phyloP scores from a whole-genome alignment of 306 rosid genomes.

The Vigna radiata region DNA sequence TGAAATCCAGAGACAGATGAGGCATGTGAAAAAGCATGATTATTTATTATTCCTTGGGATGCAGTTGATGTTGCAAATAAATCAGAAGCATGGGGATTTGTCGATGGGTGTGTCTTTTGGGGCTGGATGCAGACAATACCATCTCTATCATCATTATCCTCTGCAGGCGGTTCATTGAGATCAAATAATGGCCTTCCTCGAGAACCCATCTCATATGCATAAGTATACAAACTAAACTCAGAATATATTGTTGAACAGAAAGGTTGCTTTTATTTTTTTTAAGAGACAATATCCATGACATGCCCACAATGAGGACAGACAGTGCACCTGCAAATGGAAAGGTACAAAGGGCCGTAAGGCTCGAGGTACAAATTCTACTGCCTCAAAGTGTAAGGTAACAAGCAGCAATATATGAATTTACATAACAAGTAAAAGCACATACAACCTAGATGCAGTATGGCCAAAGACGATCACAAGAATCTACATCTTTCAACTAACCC shows the following conservation, averaged over 20 bases:
- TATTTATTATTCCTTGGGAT: conserved; percentile 69
- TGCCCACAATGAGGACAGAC: conserved; percentile 46
- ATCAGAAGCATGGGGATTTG: conserved; percentile 62
- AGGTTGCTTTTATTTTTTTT: conserved; percentile 46
- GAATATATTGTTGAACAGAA: conserved; percentile 39
- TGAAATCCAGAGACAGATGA: conserved; percentile 92
- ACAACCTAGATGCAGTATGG: background rate
- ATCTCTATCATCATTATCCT: conserved; percentile 78
- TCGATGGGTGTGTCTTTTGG: conserved; percentile 71
- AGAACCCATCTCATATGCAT: conserved; percentile 95
- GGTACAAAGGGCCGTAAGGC: background rate
- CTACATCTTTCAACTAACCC: background rate
- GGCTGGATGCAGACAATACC: conserved; percentile 60
- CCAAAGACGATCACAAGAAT: conserved; percentile 4
- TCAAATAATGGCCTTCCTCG: conserved; percentile 91
- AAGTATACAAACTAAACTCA: conserved; percentile 66
- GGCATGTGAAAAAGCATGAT: conserved; percentile 82
- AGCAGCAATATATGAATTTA: background rate
- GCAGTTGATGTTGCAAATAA: conserved; percentile 58
- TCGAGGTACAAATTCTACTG: conserved; percentile 6
- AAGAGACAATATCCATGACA: conserved; percentile 57
- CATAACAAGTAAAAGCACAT: background rate
- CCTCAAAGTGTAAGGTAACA: conserved; percentile 6
- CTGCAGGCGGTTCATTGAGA: conserved; percentile 94
- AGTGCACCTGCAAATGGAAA: conserved; percentile 36